Conservation (phyloP, 495 filamentous ascomycete genomes). For the Lepraria neglecta region DNA sequence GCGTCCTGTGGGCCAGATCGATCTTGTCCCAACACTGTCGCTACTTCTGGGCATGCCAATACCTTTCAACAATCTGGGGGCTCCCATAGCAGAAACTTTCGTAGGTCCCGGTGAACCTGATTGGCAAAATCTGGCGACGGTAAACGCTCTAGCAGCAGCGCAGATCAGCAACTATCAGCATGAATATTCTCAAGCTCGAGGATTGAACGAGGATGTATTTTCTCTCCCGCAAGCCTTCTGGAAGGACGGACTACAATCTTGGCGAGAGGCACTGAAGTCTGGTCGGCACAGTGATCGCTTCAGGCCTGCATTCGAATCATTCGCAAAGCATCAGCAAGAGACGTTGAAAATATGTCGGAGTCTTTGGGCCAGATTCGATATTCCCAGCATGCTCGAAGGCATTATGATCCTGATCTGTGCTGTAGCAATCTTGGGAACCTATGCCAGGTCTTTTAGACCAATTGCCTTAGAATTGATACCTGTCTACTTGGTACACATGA, state of each 20-base stretch:
- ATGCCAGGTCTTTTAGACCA: constrained; percentile 54
- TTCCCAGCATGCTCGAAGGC: constrained; percentile 75
- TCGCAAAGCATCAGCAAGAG: constrained; percentile 66
- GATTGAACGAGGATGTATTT: constrained; percentile 52
- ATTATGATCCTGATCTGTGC: constrained; percentile 62
- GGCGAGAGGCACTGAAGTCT: constrained; percentile 37
- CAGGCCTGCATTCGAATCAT: constrained; percentile 50
- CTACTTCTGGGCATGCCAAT: constrained; percentile 85
- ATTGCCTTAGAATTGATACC: constrained; percentile 49
- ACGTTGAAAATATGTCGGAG: constrained; percentile 74
- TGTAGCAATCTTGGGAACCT: constrained; percentile 60
- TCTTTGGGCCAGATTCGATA: constrained; percentile 87
- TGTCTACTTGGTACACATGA: constrained; percentile 41
- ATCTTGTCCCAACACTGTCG: constrained; percentile 86
- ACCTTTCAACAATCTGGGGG: constrained; percentile 95
- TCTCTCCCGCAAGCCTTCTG: constrained; percentile 55
- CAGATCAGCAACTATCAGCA: constrained; percentile 86
- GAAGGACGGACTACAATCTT: constrained; percentile 45
- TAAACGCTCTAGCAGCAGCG: constrained; percentile 69
- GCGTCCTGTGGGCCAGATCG: constrained; percentile 86
- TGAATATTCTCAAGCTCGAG: constrained; percentile 54
- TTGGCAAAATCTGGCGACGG: constrained; percentile 66
- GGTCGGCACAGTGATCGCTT: constrained; percentile 34
- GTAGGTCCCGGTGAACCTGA: constrained; percentile 58
- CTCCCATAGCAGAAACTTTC: constrained; percentile 92